Evolutionary conservation across 2,329 filamentous ascomycete genomes (phyloP).

Genomic region (Magnaporthiopsis poae): DNA sequence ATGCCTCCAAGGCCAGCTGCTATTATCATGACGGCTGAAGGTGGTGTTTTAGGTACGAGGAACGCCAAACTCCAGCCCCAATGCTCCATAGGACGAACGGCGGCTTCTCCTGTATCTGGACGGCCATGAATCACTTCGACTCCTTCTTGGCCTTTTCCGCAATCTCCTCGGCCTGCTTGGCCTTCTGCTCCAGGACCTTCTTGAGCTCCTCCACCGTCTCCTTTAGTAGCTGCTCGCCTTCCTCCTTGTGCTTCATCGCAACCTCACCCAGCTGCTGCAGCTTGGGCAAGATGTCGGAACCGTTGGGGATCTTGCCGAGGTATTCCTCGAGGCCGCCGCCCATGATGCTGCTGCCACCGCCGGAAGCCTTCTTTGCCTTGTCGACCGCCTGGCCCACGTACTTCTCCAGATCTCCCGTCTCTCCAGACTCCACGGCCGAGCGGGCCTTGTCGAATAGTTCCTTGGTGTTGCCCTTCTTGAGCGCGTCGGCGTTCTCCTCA

Average conservation of each 20-base stretch:
- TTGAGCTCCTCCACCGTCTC: slow-evolving; percentile 59
- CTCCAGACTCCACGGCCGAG: slow-evolving; percentile 50
- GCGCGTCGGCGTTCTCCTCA: slow-evolving; percentile 57
- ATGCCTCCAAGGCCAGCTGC: neutral
- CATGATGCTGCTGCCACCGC: slow-evolving; percentile 22
- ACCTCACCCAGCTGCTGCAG: slow-evolving; percentile 54
- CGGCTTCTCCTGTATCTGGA: neutral
- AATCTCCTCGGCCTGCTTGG: slow-evolving; percentile 48
- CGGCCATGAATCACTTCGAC: neutral
- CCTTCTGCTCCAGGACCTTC: slow-evolving; percentile 53
- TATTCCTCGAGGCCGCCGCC: slow-evolving; percentile 49
- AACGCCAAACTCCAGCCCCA: neutral
- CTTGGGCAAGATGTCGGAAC: slow-evolving; percentile 55
- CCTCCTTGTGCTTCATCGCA: slow-evolving; percentile 56
- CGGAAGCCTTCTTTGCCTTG: slow-evolving; percentile 45
- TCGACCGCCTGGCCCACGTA: slow-evolving; percentile 51
- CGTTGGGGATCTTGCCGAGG: slow-evolving; percentile 55
- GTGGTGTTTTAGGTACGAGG: neutral
- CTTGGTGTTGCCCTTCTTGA: slow-evolving; percentile 57
- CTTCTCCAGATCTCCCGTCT: slow-evolving; percentile 47
- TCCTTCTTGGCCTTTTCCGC: slow-evolving; percentile 44
- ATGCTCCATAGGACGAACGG: neutral
- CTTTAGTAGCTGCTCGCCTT: slow-evolving; percentile 60
- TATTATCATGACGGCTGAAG: neutral
- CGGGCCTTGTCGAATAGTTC: slow-evolving; percentile 56